phyloP scores from a whole-genome alignment of 1,139 yeast genomes.

The Scheffersomyces quercinus region DNA sequence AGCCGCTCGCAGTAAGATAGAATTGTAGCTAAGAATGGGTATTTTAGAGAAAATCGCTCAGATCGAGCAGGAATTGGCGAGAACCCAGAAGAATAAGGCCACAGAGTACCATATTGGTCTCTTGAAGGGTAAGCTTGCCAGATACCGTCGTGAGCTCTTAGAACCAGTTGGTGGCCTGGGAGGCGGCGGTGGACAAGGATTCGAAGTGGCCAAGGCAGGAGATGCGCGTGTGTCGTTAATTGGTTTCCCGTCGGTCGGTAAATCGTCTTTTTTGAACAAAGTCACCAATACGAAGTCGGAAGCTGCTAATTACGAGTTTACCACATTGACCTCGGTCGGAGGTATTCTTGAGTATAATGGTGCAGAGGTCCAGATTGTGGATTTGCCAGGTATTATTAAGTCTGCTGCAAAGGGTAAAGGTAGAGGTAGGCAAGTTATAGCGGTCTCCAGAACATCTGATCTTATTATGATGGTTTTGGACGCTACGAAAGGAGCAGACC shows the following conservation, averaged over 20 bases:
- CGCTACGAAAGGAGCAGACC: constrained; percentile 91
- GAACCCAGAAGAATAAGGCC: constrained; percentile 97
- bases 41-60: constrained; percentile 72
- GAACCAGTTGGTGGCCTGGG: constrained; percentile 83
- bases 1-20: no score
- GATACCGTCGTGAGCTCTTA: constrained; percentile 84
- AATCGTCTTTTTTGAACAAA: constrained; percentile 82
- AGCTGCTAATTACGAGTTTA: constrained; percentile 92
- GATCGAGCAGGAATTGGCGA: constrained; percentile 89
- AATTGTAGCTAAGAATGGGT: constrained; percentile 11
- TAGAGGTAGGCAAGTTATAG: constrained; percentile 94
- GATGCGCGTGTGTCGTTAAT: constrained; percentile 94
- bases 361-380: constrained; percentile 94
- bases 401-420: constrained; percentile 98
- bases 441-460: constrained; percentile 95
- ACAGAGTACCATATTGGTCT: constrained; percentile 96
- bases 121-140: constrained; percentile 91
- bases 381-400: constrained; percentile 94
- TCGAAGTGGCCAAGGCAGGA: constrained; percentile 93
- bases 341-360: constrained; percentile 94
- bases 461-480: constrained; percentile 90
- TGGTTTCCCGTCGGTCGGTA: constrained; percentile 98
- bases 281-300: constrained; percentile 93
- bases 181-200: constrained; percentile 82
- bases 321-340: constrained; percentile 94